Percentiles rank a stretch among this genome's conserved stretches.
Evolutionary conservation across 1,284 basidiomycete species (phyloP).

Genomic region (Wolfiporia cocos): DNA sequence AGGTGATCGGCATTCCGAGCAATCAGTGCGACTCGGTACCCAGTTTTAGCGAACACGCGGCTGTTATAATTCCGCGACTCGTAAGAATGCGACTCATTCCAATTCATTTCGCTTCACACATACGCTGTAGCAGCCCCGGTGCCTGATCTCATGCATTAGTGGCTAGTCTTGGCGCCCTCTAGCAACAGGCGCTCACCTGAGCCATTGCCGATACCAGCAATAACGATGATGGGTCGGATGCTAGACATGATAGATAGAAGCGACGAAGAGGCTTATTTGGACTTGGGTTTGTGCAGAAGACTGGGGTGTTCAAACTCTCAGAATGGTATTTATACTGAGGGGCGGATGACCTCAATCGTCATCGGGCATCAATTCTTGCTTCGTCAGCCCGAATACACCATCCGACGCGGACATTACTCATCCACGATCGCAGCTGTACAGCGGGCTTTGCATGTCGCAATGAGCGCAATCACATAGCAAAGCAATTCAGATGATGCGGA

Average conservation of each 20-base stretch:
- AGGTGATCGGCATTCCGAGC: constrained; percentile 52
- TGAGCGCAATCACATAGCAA: no score
- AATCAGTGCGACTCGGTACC: constrained; percentile 65
- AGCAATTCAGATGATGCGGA: no score
- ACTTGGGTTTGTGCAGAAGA: no score
- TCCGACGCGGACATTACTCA: neutral
- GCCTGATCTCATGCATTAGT: constrained; percentile 26
- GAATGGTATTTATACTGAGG: no score
- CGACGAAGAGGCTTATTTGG: neutral
- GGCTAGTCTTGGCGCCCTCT: no score
- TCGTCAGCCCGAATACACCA: neutral
- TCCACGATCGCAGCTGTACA: no score
- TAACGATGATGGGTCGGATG: constrained; percentile 40
- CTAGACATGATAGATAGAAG: constrained; percentile 32
- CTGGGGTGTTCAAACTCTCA: no score
- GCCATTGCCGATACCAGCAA: constrained; percentile 48
- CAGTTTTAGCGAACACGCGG: constrained; percentile 55
- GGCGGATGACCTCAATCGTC: neutral
- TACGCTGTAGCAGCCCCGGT: constrained; percentile 63
- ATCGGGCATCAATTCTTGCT: neutral
- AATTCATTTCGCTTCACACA: constrained; percentile 19
- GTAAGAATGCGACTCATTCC: no score
- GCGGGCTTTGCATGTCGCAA: no score
- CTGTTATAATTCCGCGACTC: constrained; percentile 29
- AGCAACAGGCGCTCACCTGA: constrained; percentile 21